Evolutionary conservation across 129 eudicot genomes (phyloP).

Genomic region (Pulicaria dysenterica): DNA sequence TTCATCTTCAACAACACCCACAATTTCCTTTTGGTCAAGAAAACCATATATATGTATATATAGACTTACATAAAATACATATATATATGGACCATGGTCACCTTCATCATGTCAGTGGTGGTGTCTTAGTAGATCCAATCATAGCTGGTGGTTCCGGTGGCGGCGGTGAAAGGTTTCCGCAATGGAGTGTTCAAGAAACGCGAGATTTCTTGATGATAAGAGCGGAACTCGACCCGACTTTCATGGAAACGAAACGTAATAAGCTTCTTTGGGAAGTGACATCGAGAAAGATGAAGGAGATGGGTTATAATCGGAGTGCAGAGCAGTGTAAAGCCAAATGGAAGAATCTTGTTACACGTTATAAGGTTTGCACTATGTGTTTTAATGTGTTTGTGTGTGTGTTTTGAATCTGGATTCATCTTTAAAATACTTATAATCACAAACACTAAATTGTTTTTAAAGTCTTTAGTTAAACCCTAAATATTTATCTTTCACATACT

Average conservation of each 20-base stretch:
- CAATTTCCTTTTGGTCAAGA: background rate
- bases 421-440: background rate
- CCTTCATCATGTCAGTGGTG: constrained; percentile 36
- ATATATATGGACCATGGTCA: constrained; percentile 37
- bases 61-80: background rate
- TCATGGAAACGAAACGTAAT: constrained; percentile 87
- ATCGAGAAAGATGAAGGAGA: constrained; percentile 65
- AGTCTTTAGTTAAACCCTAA: no score
- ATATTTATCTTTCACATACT: no score
- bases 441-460: no score
- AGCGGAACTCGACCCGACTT: constrained; percentile 74
- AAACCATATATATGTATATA: no score
- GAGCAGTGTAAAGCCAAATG: constrained; percentile 95
- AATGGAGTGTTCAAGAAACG: constrained; percentile 94
- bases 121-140: constrained; percentile 30
- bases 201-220: constrained; percentile 72
- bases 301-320: constrained; percentile 73
- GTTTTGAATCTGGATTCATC: background rate
- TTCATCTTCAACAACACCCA: constrained; percentile 24
- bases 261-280: constrained; percentile 82
- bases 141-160: constrained; percentile 31
- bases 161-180: constrained; percentile 69
- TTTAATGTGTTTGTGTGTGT: background rate
- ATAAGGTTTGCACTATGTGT: constrained; percentile 52
- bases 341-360: constrained; percentile 89